A percentile compares a stretch with the other conserved stretches of the same genome.
Evolutionary conservation across 1,139 yeast species (phyloP).

Genomic region (Suhomyces choctaworum): DNA sequence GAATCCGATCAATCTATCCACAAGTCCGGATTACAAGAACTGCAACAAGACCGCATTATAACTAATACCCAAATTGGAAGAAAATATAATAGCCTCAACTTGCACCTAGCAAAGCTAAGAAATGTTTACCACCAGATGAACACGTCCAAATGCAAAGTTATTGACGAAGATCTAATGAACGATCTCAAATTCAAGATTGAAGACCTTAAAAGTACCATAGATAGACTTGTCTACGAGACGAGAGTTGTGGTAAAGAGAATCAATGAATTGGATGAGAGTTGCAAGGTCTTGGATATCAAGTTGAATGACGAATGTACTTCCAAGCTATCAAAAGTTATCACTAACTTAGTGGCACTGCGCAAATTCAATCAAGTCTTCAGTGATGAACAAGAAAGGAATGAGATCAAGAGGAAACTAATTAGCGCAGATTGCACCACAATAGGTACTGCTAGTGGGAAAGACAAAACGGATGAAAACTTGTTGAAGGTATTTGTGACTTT

Average conservation of each 20-base stretch:
- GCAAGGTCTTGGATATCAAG: conserved; percentile 47
- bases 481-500: conserved; percentile 29
- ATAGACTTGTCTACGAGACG: conserved; percentile 78
- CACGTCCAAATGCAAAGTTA: conserved; percentile 30
- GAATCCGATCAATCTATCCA: conserved; percentile 1
- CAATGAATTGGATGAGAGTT: conserved; percentile 76
- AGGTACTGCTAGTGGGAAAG: background rate
- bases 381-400: conserved; percentile 30
- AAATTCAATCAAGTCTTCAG: conserved; percentile 35
- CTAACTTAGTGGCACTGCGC: conserved; percentile 38
- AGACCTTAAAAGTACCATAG: conserved; percentile 69
- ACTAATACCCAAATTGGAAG: conserved; percentile 23
- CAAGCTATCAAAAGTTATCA: conserved; percentile 33
- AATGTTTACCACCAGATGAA: conserved; percentile 33
- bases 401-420: conserved; percentile 30
- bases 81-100: conserved; percentile 31
- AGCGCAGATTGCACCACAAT: conserved; percentile 21
- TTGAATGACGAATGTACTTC: conserved; percentile 30
- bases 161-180: conserved; percentile 33
- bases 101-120: conserved; percentile 34
- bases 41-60: too few species aligned
- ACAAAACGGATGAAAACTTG: conserved; percentile 10
- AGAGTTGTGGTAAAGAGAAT: conserved; percentile 70
- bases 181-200: conserved; percentile 51
- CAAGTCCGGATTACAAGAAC: background rate